Base-by-base conservation (phyloP, 2,329 filamentous ascomycete genomes). In the Stenocarpella maydis region DNA sequence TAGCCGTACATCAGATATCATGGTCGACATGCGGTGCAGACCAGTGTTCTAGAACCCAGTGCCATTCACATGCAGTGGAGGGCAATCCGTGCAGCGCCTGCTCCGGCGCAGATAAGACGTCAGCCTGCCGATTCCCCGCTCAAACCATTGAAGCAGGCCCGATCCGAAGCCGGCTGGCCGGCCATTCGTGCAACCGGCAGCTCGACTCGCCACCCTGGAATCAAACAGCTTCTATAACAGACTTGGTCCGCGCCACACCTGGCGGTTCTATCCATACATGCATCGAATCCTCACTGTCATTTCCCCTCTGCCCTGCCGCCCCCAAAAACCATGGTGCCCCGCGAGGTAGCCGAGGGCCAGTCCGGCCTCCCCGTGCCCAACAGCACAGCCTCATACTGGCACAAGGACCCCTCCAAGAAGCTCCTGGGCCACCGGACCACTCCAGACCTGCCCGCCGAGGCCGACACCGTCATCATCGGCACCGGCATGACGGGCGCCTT, bases 401-500 rank as follows among this genome's bases (percentile, higher is more conserved):
- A 92, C 76, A 86, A 83, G 65, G 84, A 91, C 70, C 91, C 91
- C 0, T 92, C 90, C 4, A 75, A 84, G 65, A 83, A 85, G 69
- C 84, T 95, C 6, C 79, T 89, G 0, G 89, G 89, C n/a, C 90
- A 94, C 75, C 86, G 88, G 19, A 90, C 91, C 0, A 94, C 92
- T 0, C 75, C 82, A 0, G 80, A 87, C 8, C 81, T 95, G 26
- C 92, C 92, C 1, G 74, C 78, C 3, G 80, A 83, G 54, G 89
- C 90, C 0, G 91, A 94, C 77, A 85, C 93, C 4, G 86, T 94
- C 5, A 85, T 95, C 28, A 83, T 95, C 5, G 92, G 92, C 47
- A 92, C 88, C 75, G 92, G 92, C 28, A 92, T 95, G 74, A 92
- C 91, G 2, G 92, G 92, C n/a, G 82, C 89, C 1, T 92, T 91